A percentile compares a stretch with the other conserved stretches of the same genome.
Conservation (phyloP, 306 rosid species). For the Styphnolobium japonicum region DNA sequence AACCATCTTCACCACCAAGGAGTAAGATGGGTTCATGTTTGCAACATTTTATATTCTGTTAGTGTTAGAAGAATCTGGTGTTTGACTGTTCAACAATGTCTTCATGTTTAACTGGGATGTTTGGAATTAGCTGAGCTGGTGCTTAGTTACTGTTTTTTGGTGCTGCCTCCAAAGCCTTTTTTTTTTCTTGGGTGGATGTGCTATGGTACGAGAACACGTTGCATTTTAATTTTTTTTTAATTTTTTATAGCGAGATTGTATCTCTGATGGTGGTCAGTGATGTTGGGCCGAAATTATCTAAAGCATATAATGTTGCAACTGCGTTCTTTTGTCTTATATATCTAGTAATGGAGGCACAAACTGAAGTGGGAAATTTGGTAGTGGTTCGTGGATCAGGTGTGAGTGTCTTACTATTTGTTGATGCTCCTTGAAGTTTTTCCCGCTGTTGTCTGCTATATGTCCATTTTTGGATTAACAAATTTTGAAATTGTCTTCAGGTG, state of each 20-base stretch:
- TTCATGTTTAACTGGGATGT: not conserved
- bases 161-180: not conserved
- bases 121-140: conserved; percentile 7
- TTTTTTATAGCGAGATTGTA: not conserved
- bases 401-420: not conserved
- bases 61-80: not conserved
- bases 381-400: not conserved
- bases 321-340: not conserved
- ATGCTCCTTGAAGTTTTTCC: not conserved
- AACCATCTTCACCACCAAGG: not conserved
- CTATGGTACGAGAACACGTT: not conserved
- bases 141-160: not conserved
- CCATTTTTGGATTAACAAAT: conserved; percentile 9
- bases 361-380: conserved; percentile 5
- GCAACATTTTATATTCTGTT: not conserved
- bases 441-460: not conserved
- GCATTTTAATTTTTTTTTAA: not conserved
- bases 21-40: conserved; percentile 11
- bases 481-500: not conserved
- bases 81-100: not conserved
- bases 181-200: conserved; percentile 13
- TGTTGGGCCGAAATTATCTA: not conserved
- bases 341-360: conserved; percentile 4
- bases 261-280: not conserved
- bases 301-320: not conserved